Percentiles rank a stretch among this genome's conserved stretches.
Conservation (phyloP, 169 alveolate genomes). For the Eimeria tenella region DNA sequence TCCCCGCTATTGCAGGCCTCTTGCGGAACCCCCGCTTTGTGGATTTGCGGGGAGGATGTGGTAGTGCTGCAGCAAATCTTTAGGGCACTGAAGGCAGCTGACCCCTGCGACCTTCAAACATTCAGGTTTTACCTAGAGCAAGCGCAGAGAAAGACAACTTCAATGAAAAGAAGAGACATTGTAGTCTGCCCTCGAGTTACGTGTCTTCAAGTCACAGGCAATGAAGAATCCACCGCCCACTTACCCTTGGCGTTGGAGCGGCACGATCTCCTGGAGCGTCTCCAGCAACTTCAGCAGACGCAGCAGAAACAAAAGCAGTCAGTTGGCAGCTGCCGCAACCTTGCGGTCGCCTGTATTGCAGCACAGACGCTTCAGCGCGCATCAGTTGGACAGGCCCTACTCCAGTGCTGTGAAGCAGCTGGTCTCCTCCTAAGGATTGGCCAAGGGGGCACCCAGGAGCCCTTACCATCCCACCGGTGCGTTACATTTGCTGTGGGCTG, state of each 20-base stretch:
- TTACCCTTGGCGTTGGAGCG: not conserved
- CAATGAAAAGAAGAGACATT: not conserved
- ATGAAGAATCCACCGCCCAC: not conserved
- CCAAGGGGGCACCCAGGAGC: conserved; percentile 15
- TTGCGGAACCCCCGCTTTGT: conserved; percentile 28
- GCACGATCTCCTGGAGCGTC: conserved; percentile 1
- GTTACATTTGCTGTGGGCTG: too few species aligned
- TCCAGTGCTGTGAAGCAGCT: conserved; percentile 59
- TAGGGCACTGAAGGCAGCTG: not conserved
- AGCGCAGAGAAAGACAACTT: not conserved
- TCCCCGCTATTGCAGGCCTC: conserved; percentile 38
- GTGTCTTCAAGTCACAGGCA: not conserved
- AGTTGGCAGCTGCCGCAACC: not conserved
- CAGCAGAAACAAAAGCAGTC: not conserved
- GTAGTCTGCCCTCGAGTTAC: not conserved
- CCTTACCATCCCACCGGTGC: not conserved
- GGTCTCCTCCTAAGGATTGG: conserved; percentile 24
- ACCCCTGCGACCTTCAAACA: not conserved
- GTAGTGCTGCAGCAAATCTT: not conserved
- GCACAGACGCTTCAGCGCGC: conserved; percentile 19
- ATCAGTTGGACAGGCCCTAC: conserved; percentile 4
- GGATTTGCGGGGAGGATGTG: conserved; percentile 5
- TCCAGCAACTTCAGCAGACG: not conserved
- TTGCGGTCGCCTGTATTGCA: not conserved
- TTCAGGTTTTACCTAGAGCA: not conserved